A percentile compares a stretch with the other conserved stretches of the same genome.
phyloP scores from a whole-genome alignment of 2,329 filamentous ascomycete genomes.

The Neoscytalidium dimidiatum region DNA sequence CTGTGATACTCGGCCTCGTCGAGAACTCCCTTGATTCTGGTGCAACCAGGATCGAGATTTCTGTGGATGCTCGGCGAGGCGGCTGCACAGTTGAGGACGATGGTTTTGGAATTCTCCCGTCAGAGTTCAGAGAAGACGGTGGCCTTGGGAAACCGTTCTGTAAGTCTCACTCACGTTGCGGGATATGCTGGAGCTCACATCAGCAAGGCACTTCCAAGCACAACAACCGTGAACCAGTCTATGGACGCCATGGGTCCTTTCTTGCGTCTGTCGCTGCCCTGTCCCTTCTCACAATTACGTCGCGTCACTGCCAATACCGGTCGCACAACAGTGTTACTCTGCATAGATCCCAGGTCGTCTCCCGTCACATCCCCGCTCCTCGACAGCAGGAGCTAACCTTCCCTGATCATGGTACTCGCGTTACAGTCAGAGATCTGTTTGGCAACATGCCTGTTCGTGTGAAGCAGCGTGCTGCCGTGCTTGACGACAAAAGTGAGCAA shows the following conservation, averaged over 20 bases:
- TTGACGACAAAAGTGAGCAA: slow-evolving; percentile 52
- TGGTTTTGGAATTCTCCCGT: slow-evolving; percentile 72
- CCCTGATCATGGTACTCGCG: slow-evolving; percentile 70
- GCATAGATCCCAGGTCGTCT: slow-evolving; percentile 68
- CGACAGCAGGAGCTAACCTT: slow-evolving; percentile 58
- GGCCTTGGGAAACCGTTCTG: slow-evolving; percentile 73
- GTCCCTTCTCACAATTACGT: slow-evolving; percentile 75
- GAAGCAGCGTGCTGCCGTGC: slow-evolving; percentile 68
- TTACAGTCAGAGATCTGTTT: slow-evolving; percentile 79
- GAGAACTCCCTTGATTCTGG: slow-evolving; percentile 84
- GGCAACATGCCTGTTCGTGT: slow-evolving; percentile 88
- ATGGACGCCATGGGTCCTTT: slow-evolving; percentile 75
- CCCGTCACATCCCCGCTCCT: slow-evolving; percentile 63
- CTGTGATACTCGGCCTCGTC: slow-evolving; percentile 70
- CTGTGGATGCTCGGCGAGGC: slow-evolving; percentile 73
- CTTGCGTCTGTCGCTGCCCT: slow-evolving; percentile 74
- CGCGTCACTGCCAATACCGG: slow-evolving; percentile 63
- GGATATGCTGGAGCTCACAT: slow-evolving; percentile 19
- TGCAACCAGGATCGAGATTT: slow-evolving; percentile 68
- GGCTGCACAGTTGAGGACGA: slow-evolving; percentile 82
- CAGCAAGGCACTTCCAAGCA: slow-evolving; percentile 76
- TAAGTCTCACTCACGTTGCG: slow-evolving; percentile 46
- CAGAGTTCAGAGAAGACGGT: slow-evolving; percentile 71
- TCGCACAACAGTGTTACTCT: slow-evolving; percentile 67
- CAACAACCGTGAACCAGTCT: slow-evolving; percentile 40